These are phyloP conservation scores for Xylaria sp. DNA, from an alignment of 2,329 filamentous ascomycete species.

Conservation along the genomic window DNA sequence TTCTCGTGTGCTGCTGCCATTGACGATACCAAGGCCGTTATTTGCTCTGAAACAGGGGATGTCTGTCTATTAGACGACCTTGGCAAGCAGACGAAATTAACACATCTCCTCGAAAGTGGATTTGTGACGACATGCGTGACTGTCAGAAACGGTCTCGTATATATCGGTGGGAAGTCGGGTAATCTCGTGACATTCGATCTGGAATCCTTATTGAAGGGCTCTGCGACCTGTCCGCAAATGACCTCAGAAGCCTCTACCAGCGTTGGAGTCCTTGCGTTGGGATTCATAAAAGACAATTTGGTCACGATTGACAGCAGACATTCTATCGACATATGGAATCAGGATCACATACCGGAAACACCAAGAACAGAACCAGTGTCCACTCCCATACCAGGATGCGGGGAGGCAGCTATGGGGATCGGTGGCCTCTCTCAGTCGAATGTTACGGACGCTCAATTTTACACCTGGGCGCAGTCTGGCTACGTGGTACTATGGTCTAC, in stretches of 20 bases:
- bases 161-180: slow-evolving; percentile 76
- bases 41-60: slow-evolving; percentile 89
- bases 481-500: slow-evolving; percentile 84
- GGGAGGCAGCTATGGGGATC: slow-evolving; percentile 78
- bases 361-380: slow-evolving; percentile 50
- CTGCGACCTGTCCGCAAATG: slow-evolving; percentile 54
- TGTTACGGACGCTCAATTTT: slow-evolving; percentile 74
- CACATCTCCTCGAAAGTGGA: slow-evolving; percentile 71
- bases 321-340: slow-evolving; percentile 75
- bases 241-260: slow-evolving; percentile 51
- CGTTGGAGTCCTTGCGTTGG: slow-evolving; percentile 72
- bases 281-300: slow-evolving; percentile 73
- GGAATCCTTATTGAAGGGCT: slow-evolving; percentile 59
- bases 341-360: slow-evolving; percentile 57
- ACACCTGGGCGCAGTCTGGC: slow-evolving; percentile 89
- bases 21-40: slow-evolving; percentile 77
- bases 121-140: slow-evolving; percentile 77
- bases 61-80: slow-evolving; percentile 88
- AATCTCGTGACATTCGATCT: slow-evolving; percentile 66
- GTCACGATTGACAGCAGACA: slow-evolving; percentile 81
- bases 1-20: slow-evolving; percentile 83
- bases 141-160: slow-evolving; percentile 67
- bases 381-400: slow-evolving; percentile 71
- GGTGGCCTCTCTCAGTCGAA: slow-evolving; percentile 71
- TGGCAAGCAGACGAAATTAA: slow-evolving; percentile 76